Evolutionary conservation across 2,329 filamentous ascomycete species (phyloP).

Genomic region (Claviceps quebecensis): DNA sequence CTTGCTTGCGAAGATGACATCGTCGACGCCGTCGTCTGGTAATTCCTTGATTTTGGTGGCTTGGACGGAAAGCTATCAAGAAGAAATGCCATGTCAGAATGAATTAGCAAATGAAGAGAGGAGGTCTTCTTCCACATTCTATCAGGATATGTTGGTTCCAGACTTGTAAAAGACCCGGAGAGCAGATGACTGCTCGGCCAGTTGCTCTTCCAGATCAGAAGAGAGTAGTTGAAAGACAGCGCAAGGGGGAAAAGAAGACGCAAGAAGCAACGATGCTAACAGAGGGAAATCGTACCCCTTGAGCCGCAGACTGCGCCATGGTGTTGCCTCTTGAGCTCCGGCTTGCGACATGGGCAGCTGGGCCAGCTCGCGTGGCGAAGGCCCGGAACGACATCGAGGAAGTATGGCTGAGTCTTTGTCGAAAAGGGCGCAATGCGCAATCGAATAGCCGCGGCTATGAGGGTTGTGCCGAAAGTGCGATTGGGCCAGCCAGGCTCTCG

Average conservation of each 20-base stretch:
- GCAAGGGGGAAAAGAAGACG: neutral
- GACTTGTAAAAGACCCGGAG: neutral
- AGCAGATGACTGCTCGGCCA: neutral
- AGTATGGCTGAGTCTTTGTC: neutral
- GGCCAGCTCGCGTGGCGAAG: conserved; percentile 38
- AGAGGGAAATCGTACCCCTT: conserved; percentile 12
- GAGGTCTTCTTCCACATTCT: neutral
- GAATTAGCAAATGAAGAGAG: neutral
- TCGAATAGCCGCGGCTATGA: conserved; percentile 14
- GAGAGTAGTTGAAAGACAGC: neutral
- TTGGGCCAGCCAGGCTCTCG: neutral
- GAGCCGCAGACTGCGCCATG: conserved; percentile 64
- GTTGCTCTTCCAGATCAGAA: neutral
- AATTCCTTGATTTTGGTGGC: conserved; percentile 36
- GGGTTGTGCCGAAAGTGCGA: conserved; percentile 7
- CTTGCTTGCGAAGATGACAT: conserved; percentile 81
- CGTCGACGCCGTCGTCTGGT: conserved; percentile 61
- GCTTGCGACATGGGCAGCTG: conserved; percentile 31
- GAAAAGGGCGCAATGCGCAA: conserved; percentile 15
- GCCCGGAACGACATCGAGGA: conserved; percentile 42
- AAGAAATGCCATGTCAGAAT: neutral
- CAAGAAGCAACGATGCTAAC: neutral
- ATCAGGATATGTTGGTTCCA: neutral
- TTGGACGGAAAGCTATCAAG: conserved; percentile 20
- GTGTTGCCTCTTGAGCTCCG: conserved; percentile 24